phyloP scores from a whole-genome alignment of 306 rosid species.

The Calophaca sinica region DNA sequence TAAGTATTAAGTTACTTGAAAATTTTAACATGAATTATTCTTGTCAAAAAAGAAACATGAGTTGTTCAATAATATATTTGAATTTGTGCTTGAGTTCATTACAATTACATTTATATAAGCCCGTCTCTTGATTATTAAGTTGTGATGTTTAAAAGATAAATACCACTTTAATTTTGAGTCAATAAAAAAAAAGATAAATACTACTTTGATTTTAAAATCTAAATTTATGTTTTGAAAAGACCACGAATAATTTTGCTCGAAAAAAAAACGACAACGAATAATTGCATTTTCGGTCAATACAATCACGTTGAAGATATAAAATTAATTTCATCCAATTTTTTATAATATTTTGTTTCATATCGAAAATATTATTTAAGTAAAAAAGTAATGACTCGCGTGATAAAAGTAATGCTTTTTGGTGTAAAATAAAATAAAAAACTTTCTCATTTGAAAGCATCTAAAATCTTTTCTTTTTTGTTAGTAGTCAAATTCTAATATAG shows the following conservation, averaged over 20 bases:
- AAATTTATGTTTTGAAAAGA: not conserved
- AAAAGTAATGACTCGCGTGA: not conserved
- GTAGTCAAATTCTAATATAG: not conserved
- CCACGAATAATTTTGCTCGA: no score
- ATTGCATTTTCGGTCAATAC: not conserved
- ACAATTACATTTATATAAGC: not conserved
- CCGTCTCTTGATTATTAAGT: not conserved
- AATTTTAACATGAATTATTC: not conserved
- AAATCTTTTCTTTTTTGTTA: not conserved
- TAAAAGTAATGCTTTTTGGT: not conserved
- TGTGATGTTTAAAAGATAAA: not conserved
- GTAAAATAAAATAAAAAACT: not conserved
- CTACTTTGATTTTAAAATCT: not conserved
- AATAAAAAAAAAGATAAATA: no score
- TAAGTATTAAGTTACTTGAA: not conserved
- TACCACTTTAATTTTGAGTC: not conserved
- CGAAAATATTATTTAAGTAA: not conserved
- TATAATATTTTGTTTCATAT: not conserved
- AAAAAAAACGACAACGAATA: not conserved
- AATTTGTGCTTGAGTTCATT: conserved; percentile 1
- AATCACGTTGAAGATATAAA: not conserved
- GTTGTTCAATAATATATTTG: not conserved
- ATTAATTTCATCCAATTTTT: not conserved
- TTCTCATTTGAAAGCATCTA: not conserved
- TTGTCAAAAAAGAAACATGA: not conserved